Base-by-base conservation (phyloP, 164 flowering plant species). In the Tetrastigma voinierianum region DNA sequence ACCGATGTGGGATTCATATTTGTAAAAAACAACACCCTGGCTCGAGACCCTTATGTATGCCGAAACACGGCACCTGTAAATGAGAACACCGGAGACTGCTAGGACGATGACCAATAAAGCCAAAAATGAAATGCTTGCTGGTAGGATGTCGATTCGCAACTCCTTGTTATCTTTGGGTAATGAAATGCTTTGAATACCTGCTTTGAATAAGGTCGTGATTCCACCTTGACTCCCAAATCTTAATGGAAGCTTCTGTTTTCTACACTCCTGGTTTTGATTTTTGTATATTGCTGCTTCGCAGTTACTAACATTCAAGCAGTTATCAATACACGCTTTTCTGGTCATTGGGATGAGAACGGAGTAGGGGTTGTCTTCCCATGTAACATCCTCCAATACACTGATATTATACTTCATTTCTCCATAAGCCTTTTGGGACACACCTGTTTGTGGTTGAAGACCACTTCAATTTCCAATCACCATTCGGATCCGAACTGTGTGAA, bases 351-450 rank as follows among this genome's bases (percentile, higher is more conserved):
- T n/a, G 40, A 32, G 40, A 32, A 32, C 5, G 6, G 40, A 32
- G 6, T 32, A 32, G 40, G 40, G 40, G 8, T 32, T 7, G 40
- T 32, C 40, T 32, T 32, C 11, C 48, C 59, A 61, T 7, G 12
- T 23, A 17, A 43, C 23, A 57, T 18, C 18, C 44, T 51, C 11
- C 57, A 61, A 10, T 48, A 47, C 43, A 23, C 4, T 0, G 8
- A 71, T 25, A 14, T 5, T 4, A 51, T 7, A 20, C 3, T 32
- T 7, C 6, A 8, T 47, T 0, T 20, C 14, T 15, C 46, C 58
- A 2, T 2, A 46, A 20, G 15, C 77, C 75, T 24, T 16, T 67
- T 2, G 66, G 56, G 15, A 40, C 61, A 11, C 74, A 67, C 51
- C 8, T 20, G 40, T 68, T 11, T 6, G 8, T 40, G 8, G 54